These are phyloP conservation scores for Pezicula carpinea DNA, from an alignment of 2,329 filamentous ascomycete genomes.

Conservation along the genomic window DNA sequence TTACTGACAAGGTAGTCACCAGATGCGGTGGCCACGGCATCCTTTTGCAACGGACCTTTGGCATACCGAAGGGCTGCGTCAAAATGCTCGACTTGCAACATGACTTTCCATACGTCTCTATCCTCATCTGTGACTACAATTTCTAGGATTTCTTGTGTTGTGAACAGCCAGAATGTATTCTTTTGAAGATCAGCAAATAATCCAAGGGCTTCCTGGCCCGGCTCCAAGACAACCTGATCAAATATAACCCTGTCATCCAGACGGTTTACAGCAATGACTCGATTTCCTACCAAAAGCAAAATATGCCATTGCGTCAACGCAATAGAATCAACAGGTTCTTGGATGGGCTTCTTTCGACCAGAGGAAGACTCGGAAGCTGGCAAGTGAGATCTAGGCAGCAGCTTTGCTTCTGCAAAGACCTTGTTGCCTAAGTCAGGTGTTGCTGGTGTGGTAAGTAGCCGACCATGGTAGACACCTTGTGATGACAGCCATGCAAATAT, in stretches of 20 bases:
- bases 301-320: constrained; percentile 93
- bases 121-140: constrained; percentile 88
- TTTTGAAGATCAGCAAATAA: constrained; percentile 88
- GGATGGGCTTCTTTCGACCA: constrained; percentile 58
- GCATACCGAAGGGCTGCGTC: constrained; percentile 85
- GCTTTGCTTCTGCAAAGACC: constrained; percentile 73
- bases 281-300: constrained; percentile 73
- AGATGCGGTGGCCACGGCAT: constrained; percentile 85
- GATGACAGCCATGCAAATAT: constrained; percentile 88
- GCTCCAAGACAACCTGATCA: constrained; percentile 79
- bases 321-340: constrained; percentile 74
- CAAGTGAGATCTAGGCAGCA: constrained; percentile 71
- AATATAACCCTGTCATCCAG: constrained; percentile 83
- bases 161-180: constrained; percentile 97
- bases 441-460: constrained; percentile 58
- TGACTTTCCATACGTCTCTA: constrained; percentile 89
- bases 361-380: constrained; percentile 61
- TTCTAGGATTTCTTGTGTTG: constrained; percentile 85
- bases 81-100: constrained; percentile 82
- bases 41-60: constrained; percentile 73
- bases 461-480: constrained; percentile 85
- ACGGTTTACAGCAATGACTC: constrained; percentile 80
- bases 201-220: constrained; percentile 74
- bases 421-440: constrained; percentile 64
- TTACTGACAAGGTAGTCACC: constrained; percentile 83